Evolutionary conservation across 768 basidiomycete genomes (phyloP), one percentile per base, ranked within the genome.

Genomic region (Gloeostereum incarnatum): DNA sequence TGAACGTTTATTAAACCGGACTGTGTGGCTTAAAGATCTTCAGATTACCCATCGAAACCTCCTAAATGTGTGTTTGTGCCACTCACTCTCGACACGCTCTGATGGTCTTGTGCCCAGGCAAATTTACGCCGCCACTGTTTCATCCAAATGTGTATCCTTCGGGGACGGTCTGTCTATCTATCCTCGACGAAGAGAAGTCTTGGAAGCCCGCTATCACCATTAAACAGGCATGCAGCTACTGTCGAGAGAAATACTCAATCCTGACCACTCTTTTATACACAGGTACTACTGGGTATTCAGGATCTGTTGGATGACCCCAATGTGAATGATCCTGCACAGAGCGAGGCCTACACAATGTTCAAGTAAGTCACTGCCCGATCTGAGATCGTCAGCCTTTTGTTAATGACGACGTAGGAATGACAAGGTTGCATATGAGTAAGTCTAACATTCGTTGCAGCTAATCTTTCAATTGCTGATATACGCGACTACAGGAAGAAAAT

Each of bases 201-300:
- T 99, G 96, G 96, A 97, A 97, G 56, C 92, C 96, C 18, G 88
- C 92, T 5, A 97, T 99, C 50, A 98, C 96, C 2, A 92, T 99
- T 63, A 99, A 98, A 60, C 96, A 98, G 73, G 94, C 86, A 18
- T 26, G 62, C 21, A 17, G 10, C 16, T 27, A 18, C 4, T 9
- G 16, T 10, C 29, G 19, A 5, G 13, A 21, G 14, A 14, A 8
- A 18, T 23, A 7, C 10, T 26, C 20, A 14, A 9, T 29, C 22
- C 5, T 17, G 2, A 6, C 2, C 21, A 8, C 8, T 33, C 8
- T 43, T 14, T 16, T 44, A 29, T 48, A 31, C 37, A 20, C 51
- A 99, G 96, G 93, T 99, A 49, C 64, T 96, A 19, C 69, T 97
- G 8, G 96, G 96, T 40, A 87, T 99, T 36, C 96, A 99, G 59